Evolutionary conservation across 169 alveolate genomes (phyloP).

Genomic region (Blepharisma undulans): DNA sequence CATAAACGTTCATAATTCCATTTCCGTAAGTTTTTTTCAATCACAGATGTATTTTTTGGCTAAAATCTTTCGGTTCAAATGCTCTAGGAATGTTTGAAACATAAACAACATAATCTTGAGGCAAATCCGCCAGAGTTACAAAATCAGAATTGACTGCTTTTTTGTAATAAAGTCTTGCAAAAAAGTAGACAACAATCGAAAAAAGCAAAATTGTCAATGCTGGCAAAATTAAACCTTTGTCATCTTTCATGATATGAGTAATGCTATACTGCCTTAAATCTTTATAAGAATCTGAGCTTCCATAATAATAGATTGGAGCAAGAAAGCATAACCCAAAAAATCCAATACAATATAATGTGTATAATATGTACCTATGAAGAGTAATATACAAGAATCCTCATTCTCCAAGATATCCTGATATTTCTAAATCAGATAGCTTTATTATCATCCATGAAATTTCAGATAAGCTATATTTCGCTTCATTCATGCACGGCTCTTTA

Average conservation of each 20-base stretch:
- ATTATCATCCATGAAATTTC: background rate
- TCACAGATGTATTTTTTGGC: background rate
- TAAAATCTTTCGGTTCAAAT: background rate
- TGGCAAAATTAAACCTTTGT: background rate
- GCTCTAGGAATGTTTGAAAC: background rate
- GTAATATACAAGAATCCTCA: background rate
- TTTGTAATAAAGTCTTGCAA: background rate
- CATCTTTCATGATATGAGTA: background rate
- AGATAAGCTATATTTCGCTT: background rate
- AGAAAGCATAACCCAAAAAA: background rate
- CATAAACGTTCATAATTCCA: background rate
- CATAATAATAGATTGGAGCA: background rate
- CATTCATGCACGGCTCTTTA: background rate
- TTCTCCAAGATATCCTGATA: background rate
- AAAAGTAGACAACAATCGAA: background rate
- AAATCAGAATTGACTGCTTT: background rate
- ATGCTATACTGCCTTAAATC: background rate
- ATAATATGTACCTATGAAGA: conserved; percentile 5
- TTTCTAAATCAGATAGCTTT: background rate
- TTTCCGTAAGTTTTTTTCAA: background rate
- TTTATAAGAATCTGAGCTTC: background rate
- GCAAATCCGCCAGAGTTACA: background rate
- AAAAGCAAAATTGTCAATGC: background rate
- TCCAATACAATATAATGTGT: background rate
- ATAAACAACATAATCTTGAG: background rate